Base-by-base conservation (phyloP, 139 green algal species). In the Chlamydomonas schloesseri region DNA sequence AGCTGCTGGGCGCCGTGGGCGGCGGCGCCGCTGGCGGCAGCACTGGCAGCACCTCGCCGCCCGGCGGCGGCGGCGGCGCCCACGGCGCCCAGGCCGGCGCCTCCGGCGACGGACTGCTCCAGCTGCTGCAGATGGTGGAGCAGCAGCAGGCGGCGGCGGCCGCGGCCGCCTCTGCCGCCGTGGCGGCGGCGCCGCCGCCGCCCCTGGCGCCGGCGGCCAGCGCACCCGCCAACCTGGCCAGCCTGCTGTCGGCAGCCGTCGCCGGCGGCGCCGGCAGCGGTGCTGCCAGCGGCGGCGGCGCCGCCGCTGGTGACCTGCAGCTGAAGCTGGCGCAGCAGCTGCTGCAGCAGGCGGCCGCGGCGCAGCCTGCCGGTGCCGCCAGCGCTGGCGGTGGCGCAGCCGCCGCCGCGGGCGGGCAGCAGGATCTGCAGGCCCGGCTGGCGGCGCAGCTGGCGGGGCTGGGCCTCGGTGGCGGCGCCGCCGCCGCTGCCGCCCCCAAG, bases 321-420 rank as follows among this genome's bases (percentile, higher is more conserved):
- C 36, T 72, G 4, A 84, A 84, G 64, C 64, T 84, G 42, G 78
- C 64, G 42, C 78, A 84, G 78, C 78, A 84, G 64, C 64, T 84
- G 29, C 78, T 84, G 37, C 64, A 74, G 78, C 78, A 84, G 78
- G 71, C 60, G 4, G 24, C 23, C 20, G 13, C n/a, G 31, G 9
- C 53, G 17, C 75, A 85, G 75, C 50, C 67, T 6, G n/a, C 17
- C 24, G 24, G 31, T 3, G 11, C 23, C 11, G 9, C 65, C 42
- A 33, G 46, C 67, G 47, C 26, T 36, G n/a, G 36, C 33, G 28
- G 72, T 9, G 55, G 53, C 71, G 37, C 29, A 68, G 55, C 33
- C 36, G 70, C 21, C 33, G 28, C 42, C 6, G 42, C 37, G 24
- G 50, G 46, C 29, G 67, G 71, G n/a, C 46, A 53, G 65, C 18